Conservation (phyloP, 768 basidiomycete genomes). For the Pulveroboletus sp. region DNA sequence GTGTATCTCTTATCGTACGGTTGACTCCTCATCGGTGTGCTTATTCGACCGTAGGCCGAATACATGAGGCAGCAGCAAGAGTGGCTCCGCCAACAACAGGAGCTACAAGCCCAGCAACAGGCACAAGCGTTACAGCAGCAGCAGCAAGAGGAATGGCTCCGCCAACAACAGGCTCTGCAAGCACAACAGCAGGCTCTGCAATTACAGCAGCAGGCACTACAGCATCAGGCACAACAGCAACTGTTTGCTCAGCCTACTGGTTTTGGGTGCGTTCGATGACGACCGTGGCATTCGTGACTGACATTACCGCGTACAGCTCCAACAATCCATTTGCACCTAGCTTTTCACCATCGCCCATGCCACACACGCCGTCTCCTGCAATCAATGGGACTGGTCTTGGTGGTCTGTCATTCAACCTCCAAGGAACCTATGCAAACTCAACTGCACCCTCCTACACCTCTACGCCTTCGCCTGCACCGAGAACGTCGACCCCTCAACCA, state of each 20-base stretch:
- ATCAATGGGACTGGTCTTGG: conserved; percentile 29
- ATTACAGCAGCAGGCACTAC: too few species aligned
- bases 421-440: conserved; percentile 62
- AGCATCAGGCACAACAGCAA: conserved; percentile 39
- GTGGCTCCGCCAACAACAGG: conserved; percentile 66
- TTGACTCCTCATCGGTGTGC: neutral
- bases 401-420: conserved; percentile 62
- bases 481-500: conserved; percentile 35
- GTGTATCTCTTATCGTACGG: conserved; percentile 18
- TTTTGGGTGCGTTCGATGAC: conserved; percentile 55
- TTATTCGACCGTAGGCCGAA: conserved; percentile 36
- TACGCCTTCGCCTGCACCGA: conserved; percentile 42
- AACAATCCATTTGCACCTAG: conserved; percentile 92
- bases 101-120: conserved; percentile 42
- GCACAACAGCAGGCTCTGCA: conserved; percentile 41
- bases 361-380: conserved; percentile 35
- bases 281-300: conserved; percentile 10
- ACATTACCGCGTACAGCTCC: conserved; percentile 51
- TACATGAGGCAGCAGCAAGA: conserved; percentile 59
- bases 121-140: conserved; percentile 47
- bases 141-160: conserved; percentile 56
- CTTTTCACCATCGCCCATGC: conserved; percentile 27
- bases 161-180: conserved; percentile 58
- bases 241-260: conserved; percentile 67
- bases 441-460: conserved; percentile 27